Evolutionary conservation across 805 yeast species (phyloP).

Genomic region (Ogataea henricii): DNA sequence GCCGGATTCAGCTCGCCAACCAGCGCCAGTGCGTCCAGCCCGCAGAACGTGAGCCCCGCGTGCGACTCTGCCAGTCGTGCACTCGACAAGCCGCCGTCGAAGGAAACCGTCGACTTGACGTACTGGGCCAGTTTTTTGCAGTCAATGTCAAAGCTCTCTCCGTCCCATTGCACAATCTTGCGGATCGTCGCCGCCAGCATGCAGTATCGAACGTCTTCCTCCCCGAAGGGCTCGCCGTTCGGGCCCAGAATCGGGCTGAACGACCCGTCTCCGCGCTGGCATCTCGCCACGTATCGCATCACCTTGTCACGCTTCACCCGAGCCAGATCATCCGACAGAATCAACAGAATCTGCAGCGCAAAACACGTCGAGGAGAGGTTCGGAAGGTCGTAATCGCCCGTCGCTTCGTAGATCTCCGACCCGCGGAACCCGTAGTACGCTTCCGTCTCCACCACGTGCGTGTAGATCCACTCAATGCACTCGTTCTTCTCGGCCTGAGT

Average conservation of each 20-base stretch:
- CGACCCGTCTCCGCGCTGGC: slow-evolving; percentile 65
- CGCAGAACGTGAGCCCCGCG: slow-evolving; percentile 87
- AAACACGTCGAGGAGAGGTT: slow-evolving; percentile 77
- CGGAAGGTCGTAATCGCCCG: slow-evolving; percentile 53
- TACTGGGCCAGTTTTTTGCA: slow-evolving; percentile 40
- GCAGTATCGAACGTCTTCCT: slow-evolving; percentile 70
- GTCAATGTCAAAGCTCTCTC: slow-evolving; percentile 42
- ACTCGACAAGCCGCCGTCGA: slow-evolving; percentile 76
- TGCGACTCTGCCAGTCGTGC: slow-evolving; percentile 61
- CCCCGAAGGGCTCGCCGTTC: slow-evolving; percentile 47
- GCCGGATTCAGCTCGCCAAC: slow-evolving; percentile 31
- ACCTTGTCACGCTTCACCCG: slow-evolving; percentile 45
- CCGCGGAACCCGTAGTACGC: slow-evolving; percentile 56
- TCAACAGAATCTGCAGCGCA: slow-evolving; percentile 58
- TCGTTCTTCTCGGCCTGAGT: slow-evolving; percentile 29
- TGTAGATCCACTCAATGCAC: slow-evolving; percentile 47
- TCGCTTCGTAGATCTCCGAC: slow-evolving; percentile 45
- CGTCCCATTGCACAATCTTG: slow-evolving; percentile 41
- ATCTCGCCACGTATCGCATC: slow-evolving; percentile 54
- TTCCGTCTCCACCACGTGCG: slow-evolving; percentile 42
- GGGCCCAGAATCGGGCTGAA: slow-evolving; percentile 49
- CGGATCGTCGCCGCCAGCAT: slow-evolving; percentile 73
- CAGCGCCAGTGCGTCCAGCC: slow-evolving; percentile 59
- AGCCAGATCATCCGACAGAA: slow-evolving; percentile 47
- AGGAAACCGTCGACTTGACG: slow-evolving; percentile 39